A percentile compares a stretch with the other conserved stretches of the same genome.
These are phyloP conservation scores for Cupressus sempervirens DNA, from an alignment of 75 land plant genomes.

Conservation along the genomic window DNA sequence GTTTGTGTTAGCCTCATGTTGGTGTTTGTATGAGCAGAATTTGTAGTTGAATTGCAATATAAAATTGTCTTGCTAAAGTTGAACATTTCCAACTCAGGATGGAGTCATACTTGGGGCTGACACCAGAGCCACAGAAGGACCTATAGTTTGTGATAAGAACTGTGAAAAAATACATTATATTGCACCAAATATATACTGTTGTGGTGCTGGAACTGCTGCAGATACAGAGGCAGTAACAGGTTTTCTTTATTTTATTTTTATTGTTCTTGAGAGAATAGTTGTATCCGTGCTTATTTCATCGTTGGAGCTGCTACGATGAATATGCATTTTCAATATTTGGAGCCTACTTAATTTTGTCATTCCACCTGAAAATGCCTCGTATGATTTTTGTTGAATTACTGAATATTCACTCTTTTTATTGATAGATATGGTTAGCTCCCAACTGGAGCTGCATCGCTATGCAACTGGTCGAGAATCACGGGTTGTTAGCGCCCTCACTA, in stretches of 20 bases:
- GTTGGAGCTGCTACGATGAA: background rate
- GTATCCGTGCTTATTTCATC: background rate
- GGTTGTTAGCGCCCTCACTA: constrained; percentile 92
- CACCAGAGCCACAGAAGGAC: constrained; percentile 95
- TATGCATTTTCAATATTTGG: background rate
- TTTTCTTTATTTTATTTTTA: constrained; percentile 14
- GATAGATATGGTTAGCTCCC: constrained; percentile 96
- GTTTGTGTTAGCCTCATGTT: no score
- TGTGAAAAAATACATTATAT: constrained; percentile 98
- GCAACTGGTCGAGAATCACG: constrained; percentile 95
- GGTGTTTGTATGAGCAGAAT: no score
- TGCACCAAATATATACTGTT: constrained; percentile 95
- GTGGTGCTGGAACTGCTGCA: constrained; percentile 98
- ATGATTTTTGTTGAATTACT: background rate
- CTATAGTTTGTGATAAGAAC: constrained; percentile 93
- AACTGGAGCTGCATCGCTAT: constrained; percentile 89
- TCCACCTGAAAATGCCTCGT: background rate
- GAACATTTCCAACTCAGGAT: constrained; percentile 52
- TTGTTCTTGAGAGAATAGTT: background rate
- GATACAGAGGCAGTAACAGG: constrained; percentile 97
- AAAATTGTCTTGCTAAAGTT: background rate
- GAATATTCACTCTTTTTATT: constrained; percentile 7
- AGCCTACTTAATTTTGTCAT: background rate
- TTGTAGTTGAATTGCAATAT: background rate
- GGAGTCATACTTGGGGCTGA: constrained; percentile 98